Evolutionary conservation across 768 basidiomycete genomes (phyloP).

Genomic region (Tylopilus balloui): DNA sequence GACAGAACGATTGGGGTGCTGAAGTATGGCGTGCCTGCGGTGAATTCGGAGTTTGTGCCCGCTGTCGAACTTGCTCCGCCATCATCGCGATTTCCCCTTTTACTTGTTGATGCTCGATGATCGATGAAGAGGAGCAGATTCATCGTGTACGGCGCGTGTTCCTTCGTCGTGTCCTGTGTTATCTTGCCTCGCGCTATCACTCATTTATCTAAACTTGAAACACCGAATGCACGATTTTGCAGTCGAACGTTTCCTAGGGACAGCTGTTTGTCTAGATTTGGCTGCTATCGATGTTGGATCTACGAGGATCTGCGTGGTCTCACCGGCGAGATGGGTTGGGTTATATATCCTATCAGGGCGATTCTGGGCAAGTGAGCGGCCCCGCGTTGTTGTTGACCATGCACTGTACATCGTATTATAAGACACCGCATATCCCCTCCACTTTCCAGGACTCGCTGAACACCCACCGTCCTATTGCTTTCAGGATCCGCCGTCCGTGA

Average conservation of each 20-base stretch:
- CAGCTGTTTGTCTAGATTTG: constrained; percentile 1
- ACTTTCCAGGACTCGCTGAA: neutral
- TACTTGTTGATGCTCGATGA: constrained; percentile 50
- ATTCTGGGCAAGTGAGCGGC: constrained; percentile 2
- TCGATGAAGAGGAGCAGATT: constrained; percentile 12
- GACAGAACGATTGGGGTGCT: constrained; percentile 45
- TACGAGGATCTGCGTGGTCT: constrained; percentile 15
- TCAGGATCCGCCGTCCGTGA: neutral
- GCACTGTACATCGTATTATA: constrained; percentile 1
- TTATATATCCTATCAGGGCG: constrained; percentile 28
- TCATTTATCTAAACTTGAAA: constrained; percentile 33
- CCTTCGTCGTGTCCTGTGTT: constrained; percentile 8
- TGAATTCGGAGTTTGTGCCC: constrained; percentile 52
- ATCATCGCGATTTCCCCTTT: constrained; percentile 68
- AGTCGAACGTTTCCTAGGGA: constrained; percentile 12
- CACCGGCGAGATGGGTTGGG: constrained; percentile 6
- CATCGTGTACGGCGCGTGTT: constrained; percentile 18
- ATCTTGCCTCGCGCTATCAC: constrained; percentile 17
- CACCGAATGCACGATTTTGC: constrained; percentile 14
- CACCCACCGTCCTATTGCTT: neutral
- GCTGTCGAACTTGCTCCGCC: constrained; percentile 66
- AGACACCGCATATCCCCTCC: neutral
- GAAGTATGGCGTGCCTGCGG: constrained; percentile 47
- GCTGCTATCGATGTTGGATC: constrained; percentile 9
- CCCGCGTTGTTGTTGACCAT: constrained; percentile 7